A percentile compares a stretch with the other conserved stretches of the same genome.
phyloP scores from a whole-genome alignment of 2,329 filamentous ascomycete species.

The Diaporthe capsici region DNA sequence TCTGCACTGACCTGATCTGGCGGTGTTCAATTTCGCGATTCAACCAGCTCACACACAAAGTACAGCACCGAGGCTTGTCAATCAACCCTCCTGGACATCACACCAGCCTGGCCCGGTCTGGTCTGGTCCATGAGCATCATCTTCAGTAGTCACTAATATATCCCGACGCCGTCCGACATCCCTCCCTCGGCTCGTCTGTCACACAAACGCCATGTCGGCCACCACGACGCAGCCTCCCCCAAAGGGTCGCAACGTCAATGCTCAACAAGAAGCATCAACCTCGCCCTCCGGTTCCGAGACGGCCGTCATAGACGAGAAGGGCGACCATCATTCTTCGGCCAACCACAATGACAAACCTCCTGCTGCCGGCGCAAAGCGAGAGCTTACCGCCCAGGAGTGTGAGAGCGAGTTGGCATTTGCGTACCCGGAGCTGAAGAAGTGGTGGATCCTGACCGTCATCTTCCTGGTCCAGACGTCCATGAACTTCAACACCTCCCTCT shows the following conservation, averaged over 20 bases:
- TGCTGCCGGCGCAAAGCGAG: conserved; percentile 43
- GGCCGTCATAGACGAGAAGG: conserved; percentile 35
- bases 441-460: conserved; percentile 80
- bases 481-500: conserved; percentile 84
- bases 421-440: conserved; percentile 75
- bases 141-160: conserved; percentile 1
- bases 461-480: conserved; percentile 82
- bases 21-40: not conserved
- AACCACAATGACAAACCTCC: not conserved
- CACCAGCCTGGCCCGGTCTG: conserved; percentile 5
- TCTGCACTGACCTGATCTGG: not conserved
- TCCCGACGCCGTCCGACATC: not conserved
- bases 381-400: conserved; percentile 71
- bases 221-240: conserved; percentile 26
- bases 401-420: conserved; percentile 75
- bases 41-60: not conserved
- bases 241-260: not conserved
- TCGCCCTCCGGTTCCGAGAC: conserved; percentile 18
- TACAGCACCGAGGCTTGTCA: not conserved
- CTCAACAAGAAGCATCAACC: not conserved
- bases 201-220: conserved; percentile 8
- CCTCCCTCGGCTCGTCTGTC: not conserved
- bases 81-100: not conserved
- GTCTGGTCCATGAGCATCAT: not conserved
- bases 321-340: not conserved